phyloP scores from a whole-genome alignment of 129 eudicot genomes.

The Ambrosia artemisiifolia region DNA sequence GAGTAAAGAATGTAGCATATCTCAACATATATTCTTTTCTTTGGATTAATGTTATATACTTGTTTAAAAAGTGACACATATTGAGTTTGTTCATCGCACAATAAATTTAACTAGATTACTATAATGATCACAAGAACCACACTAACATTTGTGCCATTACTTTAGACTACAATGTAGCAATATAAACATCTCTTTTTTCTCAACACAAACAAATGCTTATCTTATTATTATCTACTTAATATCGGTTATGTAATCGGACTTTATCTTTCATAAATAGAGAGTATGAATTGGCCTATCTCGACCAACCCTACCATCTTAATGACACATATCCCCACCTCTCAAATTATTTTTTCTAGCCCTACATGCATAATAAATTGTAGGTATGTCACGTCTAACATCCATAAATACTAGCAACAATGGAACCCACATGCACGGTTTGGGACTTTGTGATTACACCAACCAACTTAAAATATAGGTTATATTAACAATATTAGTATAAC shows the following conservation, averaged over 20 bases:
- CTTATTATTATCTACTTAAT: no score
- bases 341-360: neutral
- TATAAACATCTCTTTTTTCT: no score
- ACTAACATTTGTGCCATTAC: no score
- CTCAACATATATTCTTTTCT: neutral
- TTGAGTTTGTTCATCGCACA: no score
- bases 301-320: conserved; percentile 3
- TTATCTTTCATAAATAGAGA: conserved; percentile 2
- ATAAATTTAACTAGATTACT: no score
- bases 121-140: no score
- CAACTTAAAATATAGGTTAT: neutral
- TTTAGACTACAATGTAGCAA: no score
- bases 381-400: conserved; percentile 14
- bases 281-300: neutral
- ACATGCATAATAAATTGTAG: conserved; percentile 18
- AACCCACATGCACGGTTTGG: conserved; percentile 27
- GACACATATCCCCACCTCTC: neutral
- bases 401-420: conserved; percentile 12
- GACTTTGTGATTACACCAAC: neutral
- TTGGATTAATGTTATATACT: no score
- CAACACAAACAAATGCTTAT: no score
- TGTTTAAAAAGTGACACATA: no score
- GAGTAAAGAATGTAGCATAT: neutral
- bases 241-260: neutral
- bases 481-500: neutral